A percentile compares a stretch with the other conserved stretches of the same genome.
Evolutionary conservation across 78 protist genomes (phyloP).

Genomic region (Dictyostelium citrinum): DNA sequence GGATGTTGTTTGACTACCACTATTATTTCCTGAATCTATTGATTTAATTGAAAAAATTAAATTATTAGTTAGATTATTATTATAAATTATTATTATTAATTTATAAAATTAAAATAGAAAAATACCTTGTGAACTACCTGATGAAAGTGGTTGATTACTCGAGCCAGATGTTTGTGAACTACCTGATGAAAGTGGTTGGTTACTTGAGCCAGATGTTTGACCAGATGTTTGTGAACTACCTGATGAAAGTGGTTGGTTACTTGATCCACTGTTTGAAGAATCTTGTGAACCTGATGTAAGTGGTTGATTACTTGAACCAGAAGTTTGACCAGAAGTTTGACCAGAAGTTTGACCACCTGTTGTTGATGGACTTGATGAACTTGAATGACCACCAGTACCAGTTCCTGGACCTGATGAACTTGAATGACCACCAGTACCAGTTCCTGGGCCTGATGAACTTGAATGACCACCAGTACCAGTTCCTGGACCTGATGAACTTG

Average conservation of each 20-base stretch:
- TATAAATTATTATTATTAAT: no score
- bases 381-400: neutral
- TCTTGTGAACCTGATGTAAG: neutral
- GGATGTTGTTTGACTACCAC: neutral
- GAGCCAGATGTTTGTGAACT: neutral
- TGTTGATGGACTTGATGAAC: no score
- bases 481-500: neutral
- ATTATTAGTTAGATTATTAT: no score
- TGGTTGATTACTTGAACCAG: neutral
- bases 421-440: neutral
- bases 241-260: neutral
- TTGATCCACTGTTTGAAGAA: neutral
- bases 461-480: conserved; percentile 10
- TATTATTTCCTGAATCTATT: neutral
- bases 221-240: neutral
- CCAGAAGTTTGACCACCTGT: neutral
- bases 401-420: no score
- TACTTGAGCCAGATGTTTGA: neutral
- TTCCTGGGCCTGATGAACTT: neutral
- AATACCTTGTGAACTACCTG: neutral
- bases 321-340: neutral
- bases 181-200: neutral
- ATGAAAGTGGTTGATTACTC: neutral
- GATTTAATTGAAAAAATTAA: no score
- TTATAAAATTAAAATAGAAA: neutral